Base-by-base conservation (phyloP, 2,329 filamentous ascomycete species). In the Aureobasidium sp. region DNA sequence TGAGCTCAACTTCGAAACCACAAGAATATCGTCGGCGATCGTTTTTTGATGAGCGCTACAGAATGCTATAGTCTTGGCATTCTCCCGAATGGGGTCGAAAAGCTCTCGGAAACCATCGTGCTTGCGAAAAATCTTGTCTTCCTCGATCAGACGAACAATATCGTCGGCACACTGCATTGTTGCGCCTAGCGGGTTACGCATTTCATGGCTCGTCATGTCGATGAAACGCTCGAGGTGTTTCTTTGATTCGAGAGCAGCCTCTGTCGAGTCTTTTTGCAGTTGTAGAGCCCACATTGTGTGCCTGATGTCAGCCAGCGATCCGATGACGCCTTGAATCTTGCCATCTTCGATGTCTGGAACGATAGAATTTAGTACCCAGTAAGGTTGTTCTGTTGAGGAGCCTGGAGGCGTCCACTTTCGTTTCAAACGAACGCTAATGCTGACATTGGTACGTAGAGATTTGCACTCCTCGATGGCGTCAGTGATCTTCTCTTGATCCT, bases 1-100 rank as follows among this genome's bases (percentile, higher is more conserved):
- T 0, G 69, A 67, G 25, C 71, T 68, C 2, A 71, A 64, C 21
- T 68, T 77, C 1, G 73, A 76, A 13, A 79, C 66, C 2, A 76
- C 78, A 30, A 79, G 66, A 0, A 79, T 73, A 61, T 79, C 77
- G 62, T 79, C 77, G 10, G 49, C 49, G n/a, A 59, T 47, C 6
- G 37, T 32, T n/a, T 59, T 59, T 9, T 59, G 54, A 21, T 59
- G 54, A 37, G 54, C 39, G 34, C 37, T 48, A 32, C 54, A 59
- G 21, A 59, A 59, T 9, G 42, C 30, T 7, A 59, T 59, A 4
- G 54, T 59, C 32, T 59, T 42, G 11, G 54, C 54, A 8, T 45
- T 59, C 4, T 59, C 41, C 8, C 42, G 41, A 10, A 59, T 21
- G 11, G 39, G 13, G 7, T 45, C 54, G 6, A 59, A 36, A n/a